These are phyloP conservation scores for Coemansia furcata DNA, from an alignment of 192 early-diverging fungal species.

Conservation along the genomic window DNA sequence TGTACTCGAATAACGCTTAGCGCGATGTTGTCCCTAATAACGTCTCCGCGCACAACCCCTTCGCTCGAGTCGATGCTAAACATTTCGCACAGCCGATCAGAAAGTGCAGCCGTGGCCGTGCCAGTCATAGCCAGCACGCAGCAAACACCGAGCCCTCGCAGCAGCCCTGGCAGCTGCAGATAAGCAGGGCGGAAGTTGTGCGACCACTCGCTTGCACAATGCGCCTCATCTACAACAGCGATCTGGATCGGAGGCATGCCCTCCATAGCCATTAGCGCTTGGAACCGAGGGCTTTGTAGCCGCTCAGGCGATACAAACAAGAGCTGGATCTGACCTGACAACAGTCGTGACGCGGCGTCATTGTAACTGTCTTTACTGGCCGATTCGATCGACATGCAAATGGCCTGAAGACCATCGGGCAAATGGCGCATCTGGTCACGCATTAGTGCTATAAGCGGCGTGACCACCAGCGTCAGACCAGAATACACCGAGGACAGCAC, in stretches of 20 bases:
- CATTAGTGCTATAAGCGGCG: slow-evolving; percentile 81
- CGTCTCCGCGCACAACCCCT: slow-evolving; percentile 55
- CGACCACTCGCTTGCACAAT: slow-evolving; percentile 84
- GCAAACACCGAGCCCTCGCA: slow-evolving; percentile 50
- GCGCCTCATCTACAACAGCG: slow-evolving; percentile 78
- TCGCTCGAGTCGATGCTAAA: slow-evolving; percentile 52
- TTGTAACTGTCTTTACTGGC: slow-evolving; percentile 10
- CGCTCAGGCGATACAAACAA: slow-evolving; percentile 75
- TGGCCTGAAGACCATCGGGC: slow-evolving; percentile 58
- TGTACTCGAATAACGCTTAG: slow-evolving; percentile 58
- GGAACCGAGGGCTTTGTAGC: slow-evolving; percentile 61
- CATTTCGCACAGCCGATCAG: slow-evolving; percentile 57
- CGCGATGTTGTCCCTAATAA: slow-evolving; percentile 62
- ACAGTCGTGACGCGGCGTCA: slow-evolving; percentile 38
- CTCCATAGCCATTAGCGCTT: slow-evolving; percentile 50
- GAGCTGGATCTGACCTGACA: slow-evolving; percentile 57
- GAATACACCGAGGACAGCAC: slow-evolving; percentile 47
- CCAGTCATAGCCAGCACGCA: slow-evolving; percentile 73
- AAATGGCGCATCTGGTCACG: slow-evolving; percentile 75
- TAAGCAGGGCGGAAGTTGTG: slow-evolving; percentile 79
- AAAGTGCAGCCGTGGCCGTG: slow-evolving; percentile 62
- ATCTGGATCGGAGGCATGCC: slow-evolving; percentile 58
- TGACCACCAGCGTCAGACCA: slow-evolving; percentile 69
- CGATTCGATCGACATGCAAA: slow-evolving; percentile 59
- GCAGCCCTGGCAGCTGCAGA: slow-evolving; percentile 56